Conservation (phyloP, 345 rosid genomes). For the Pelargonium nanum region DNA sequence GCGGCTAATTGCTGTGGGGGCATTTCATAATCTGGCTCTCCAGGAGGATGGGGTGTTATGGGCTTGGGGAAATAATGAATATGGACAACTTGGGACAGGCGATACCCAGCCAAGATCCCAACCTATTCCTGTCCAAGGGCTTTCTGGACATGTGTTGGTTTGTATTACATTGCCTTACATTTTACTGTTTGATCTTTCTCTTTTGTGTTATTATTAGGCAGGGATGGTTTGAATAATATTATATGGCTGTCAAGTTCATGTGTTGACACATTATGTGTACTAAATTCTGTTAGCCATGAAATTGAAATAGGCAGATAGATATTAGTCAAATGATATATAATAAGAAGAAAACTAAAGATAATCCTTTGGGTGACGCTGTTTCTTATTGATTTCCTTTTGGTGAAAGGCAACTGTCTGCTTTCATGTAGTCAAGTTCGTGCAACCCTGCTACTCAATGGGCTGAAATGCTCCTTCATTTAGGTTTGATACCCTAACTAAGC, state of each 20-base stretch:
- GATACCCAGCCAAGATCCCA: constrained; percentile 99
- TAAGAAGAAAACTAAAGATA: too few relatives aligned
- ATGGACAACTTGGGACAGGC: constrained; percentile 99
- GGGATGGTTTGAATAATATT: background rate
- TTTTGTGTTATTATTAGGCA: background rate
- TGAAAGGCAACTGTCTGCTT: too few relatives aligned
- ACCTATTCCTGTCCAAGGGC: constrained; percentile 85
- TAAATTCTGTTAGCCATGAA: too few relatives aligned
- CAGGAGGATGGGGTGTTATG: constrained; percentile 84
- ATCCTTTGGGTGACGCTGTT: too few relatives aligned
- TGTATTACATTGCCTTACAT: constrained; percentile 15
- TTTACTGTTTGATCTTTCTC: background rate
- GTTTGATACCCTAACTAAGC: too few relatives aligned
- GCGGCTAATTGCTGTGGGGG: constrained; percentile 84
- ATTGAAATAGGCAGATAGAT: too few relatives aligned
- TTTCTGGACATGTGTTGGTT: constrained; percentile 74
- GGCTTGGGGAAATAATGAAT: constrained; percentile 99
- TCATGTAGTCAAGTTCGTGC: too few relatives aligned
- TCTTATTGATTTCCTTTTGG: too few relatives aligned
- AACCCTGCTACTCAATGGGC: too few relatives aligned
- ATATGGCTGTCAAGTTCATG: background rate
- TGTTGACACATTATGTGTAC: too few relatives aligned
- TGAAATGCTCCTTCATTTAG: too few relatives aligned
- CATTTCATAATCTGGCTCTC: constrained; percentile 96
- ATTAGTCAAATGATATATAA: too few relatives aligned